Conservation (phyloP, 306 rosid genomes). For the Castanea mollissima region DNA sequence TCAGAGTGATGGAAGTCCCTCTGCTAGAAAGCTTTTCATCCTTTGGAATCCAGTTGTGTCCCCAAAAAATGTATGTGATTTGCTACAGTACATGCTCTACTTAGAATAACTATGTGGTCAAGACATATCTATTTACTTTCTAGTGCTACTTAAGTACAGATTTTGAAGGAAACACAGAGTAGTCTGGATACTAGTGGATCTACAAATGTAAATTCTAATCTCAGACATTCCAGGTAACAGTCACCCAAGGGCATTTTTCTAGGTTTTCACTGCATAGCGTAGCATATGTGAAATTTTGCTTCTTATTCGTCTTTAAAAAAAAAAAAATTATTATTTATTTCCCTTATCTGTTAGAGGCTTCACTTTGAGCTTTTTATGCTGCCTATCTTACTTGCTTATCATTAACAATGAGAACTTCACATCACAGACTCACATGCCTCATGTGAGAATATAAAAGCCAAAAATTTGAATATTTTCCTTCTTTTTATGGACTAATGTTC, state of each 20-base stretch:
- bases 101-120: background rate
- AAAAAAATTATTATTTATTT: background rate
- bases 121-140: conserved; percentile 21
- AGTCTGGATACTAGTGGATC: conserved; percentile 23
- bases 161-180: conserved; percentile 27
- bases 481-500: background rate
- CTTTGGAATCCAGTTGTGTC: conserved; percentile 74
- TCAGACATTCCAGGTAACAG: conserved; percentile 63
- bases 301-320: too few relatives aligned
- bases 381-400: background rate
- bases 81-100: conserved; percentile 6
- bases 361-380: background rate
- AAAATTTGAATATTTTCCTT: background rate
- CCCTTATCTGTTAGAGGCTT: background rate
- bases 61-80: conserved; percentile 45
- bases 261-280: background rate
- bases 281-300: background rate
- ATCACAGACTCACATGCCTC: background rate
- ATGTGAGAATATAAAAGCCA: background rate
- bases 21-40: conserved; percentile 76
- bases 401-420: background rate
- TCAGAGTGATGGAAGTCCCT: conserved; percentile 94
- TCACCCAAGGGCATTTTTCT: background rate
- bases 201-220: conserved; percentile 36
- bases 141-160: conserved; percentile 35